These are phyloP conservation scores for Colletotrichum karsti DNA, from an alignment of 2,329 filamentous ascomycete genomes.

Conservation along the genomic window DNA sequence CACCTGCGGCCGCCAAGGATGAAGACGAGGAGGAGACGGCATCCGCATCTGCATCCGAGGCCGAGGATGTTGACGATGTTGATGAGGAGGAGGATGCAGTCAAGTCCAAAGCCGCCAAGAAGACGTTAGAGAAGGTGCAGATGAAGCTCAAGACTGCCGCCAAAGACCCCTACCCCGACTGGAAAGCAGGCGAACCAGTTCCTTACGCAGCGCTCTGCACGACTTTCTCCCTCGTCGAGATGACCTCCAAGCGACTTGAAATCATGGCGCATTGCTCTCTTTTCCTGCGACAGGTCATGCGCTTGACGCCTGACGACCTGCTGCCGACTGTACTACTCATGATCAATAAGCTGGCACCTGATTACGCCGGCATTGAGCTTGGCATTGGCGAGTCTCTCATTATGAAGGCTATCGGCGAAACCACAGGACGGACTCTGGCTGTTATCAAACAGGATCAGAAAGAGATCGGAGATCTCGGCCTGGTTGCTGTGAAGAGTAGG, in stretches of 20 bases:
- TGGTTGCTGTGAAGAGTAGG: slow-evolving; percentile 95
- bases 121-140: slow-evolving; percentile 83
- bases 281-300: slow-evolving; percentile 93
- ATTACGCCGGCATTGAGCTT: slow-evolving; percentile 95
- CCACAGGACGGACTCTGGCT: slow-evolving; percentile 84
- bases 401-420: slow-evolving; percentile 98
- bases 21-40: slow-evolving; percentile 37
- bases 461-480: slow-evolving; percentile 92
- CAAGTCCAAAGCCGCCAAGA: slow-evolving; percentile 76
- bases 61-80: slow-evolving; percentile 61
- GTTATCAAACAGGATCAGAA: slow-evolving; percentile 97
- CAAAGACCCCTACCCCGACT: slow-evolving; percentile 93
- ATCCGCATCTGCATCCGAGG: slow-evolving; percentile 50
- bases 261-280: slow-evolving; percentile 90
- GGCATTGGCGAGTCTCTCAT: slow-evolving; percentile 99
- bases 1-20: slow-evolving; percentile 36
- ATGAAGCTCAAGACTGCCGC: slow-evolving; percentile 72
- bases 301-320: slow-evolving; percentile 87
- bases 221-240: slow-evolving; percentile 93
- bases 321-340: slow-evolving; percentile 91
- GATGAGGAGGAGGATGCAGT: slow-evolving; percentile 64
- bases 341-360: slow-evolving; percentile 97
- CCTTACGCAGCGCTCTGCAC: slow-evolving; percentile 94
- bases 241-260: slow-evolving; percentile 89
- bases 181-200: slow-evolving; percentile 87